Percentiles rank a stretch among this genome's conserved stretches.
These are phyloP conservation scores for Yamadazyma spencermartinsiae DNA, from an alignment of 1,139 yeast genomes.

Conservation along the genomic window DNA sequence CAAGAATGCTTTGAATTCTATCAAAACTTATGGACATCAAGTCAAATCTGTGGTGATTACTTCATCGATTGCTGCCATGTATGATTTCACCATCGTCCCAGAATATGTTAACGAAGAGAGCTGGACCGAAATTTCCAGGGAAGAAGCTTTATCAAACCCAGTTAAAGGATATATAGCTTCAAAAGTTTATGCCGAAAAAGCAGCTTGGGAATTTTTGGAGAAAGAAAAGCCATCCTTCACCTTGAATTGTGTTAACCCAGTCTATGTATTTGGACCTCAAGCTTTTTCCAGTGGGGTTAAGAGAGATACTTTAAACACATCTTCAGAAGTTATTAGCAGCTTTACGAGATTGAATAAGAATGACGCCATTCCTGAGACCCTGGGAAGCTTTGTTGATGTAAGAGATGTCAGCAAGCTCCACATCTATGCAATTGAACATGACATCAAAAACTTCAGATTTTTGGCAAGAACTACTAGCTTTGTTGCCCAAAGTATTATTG, in stretches of 20 bases:
- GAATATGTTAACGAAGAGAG: constrained; percentile 24
- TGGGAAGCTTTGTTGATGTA: constrained; percentile 42
- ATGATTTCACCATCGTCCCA: not conserved
- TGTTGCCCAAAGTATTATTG: constrained; percentile 36
- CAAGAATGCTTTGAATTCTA: constrained; percentile 23
- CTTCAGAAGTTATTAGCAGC: constrained; percentile 34
- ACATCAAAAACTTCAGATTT: constrained; percentile 32
- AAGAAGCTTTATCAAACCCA: constrained; percentile 24
- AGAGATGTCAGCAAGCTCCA: constrained; percentile 57
- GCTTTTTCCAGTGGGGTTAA: constrained; percentile 22
- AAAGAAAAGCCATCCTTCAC: constrained; percentile 25
- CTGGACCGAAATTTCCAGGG: constrained; percentile 42
- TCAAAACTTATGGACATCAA: constrained; percentile 23
- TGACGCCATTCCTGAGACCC: constrained; percentile 15
- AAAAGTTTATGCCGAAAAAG: constrained; percentile 34
- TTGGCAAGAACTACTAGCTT: constrained; percentile 36
- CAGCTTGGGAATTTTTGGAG: constrained; percentile 54
- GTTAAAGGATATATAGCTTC: constrained; percentile 30
- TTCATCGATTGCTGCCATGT: constrained; percentile 24
- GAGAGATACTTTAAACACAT: constrained; percentile 32
- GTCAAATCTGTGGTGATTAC: constrained; percentile 27
- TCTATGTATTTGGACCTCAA: constrained; percentile 41
- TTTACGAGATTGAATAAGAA: constrained; percentile 16
- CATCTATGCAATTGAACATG: constrained; percentile 38
- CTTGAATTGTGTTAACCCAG: constrained; percentile 29